Evolutionary conservation across 2,329 filamentous ascomycete genomes (phyloP).

Genomic region (Botryotinia narcissicola): DNA sequence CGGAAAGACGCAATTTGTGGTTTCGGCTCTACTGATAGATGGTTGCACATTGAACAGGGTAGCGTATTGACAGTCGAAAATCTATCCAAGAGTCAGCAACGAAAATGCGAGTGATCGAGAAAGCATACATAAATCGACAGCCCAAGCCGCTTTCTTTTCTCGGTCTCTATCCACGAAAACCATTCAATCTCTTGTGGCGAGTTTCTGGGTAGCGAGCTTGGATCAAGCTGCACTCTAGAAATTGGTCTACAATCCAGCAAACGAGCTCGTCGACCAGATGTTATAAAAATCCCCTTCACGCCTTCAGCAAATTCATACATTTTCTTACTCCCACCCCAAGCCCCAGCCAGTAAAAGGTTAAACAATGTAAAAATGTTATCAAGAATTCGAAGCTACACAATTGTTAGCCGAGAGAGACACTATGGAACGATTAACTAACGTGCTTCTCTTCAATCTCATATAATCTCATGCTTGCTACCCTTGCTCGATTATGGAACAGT

Average conservation of each 20-base stretch:
- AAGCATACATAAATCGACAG: constrained; percentile 34
- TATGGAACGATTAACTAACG: constrained; percentile 23
- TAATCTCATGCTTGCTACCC: constrained; percentile 27
- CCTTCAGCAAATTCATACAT: constrained; percentile 37
- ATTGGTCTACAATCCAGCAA: constrained; percentile 35
- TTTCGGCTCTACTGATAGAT: constrained; percentile 36
- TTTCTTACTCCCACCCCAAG: constrained; percentile 35
- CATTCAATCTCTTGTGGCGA: constrained; percentile 29
- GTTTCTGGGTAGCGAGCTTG: constrained; percentile 24
- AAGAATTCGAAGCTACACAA: constrained; percentile 28
- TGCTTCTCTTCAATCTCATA: constrained; percentile 33
- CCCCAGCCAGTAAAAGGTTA: constrained; percentile 33
- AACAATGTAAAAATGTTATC: constrained; percentile 36
- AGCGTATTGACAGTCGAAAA: constrained; percentile 36
- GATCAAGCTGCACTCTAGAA: constrained; percentile 25
- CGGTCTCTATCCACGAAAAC: constrained; percentile 36
- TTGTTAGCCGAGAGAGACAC: constrained; percentile 17
- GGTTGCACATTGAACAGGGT: constrained; percentile 36
- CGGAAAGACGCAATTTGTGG: constrained; percentile 36
- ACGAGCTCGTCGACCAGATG: constrained; percentile 31
- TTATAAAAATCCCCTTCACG: constrained; percentile 31
- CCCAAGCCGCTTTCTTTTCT: constrained; percentile 35
- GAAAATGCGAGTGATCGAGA: not conserved
- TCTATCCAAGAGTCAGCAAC: constrained; percentile 22
- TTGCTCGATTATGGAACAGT: constrained; percentile 34